phyloP scores from a whole-genome alignment of 768 basidiomycete genomes.

The Mrakia gelida region DNA sequence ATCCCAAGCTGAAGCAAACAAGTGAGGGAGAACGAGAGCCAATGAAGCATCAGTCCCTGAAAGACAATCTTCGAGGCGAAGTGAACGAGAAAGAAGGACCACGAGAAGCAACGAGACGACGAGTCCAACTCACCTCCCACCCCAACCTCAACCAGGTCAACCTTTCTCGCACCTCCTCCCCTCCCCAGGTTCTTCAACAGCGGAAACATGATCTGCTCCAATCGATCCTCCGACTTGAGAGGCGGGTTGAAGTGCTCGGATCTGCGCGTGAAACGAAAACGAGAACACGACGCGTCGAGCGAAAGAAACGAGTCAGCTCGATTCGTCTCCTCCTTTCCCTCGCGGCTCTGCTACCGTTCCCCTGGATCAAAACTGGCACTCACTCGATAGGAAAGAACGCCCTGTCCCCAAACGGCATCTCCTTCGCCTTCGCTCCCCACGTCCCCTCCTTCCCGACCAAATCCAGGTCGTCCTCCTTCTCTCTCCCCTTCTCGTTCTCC shows the following conservation, averaged over 20 bases:
- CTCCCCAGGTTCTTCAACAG: constrained; percentile 19
- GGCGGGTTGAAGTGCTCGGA: constrained; percentile 33
- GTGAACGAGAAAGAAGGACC: too few species aligned
- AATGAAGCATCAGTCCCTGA: too few species aligned
- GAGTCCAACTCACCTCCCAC: constrained; percentile 11
- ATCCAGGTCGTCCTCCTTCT: neutral
- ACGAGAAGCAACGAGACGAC: neutral
- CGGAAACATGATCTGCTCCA: constrained; percentile 19
- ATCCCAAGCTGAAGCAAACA: constrained; percentile 34
- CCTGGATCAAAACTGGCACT: neutral
- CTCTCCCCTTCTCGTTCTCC: neutral
- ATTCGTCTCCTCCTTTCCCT: neutral
- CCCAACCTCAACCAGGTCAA: constrained; percentile 32
- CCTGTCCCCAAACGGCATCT: constrained; percentile 23
- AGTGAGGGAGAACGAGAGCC: too few species aligned
- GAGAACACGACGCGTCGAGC: neutral
- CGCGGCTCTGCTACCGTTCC: neutral
- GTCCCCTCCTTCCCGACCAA: constrained; percentile 19
- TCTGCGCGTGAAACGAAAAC: neutral
- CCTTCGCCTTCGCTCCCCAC: constrained; percentile 7
- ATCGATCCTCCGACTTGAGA: constrained; percentile 25
- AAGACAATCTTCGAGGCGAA: too few species aligned
- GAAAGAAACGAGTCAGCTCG: neutral
- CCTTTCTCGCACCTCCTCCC: neutral
- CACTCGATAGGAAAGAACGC: constrained; percentile 30